These are phyloP conservation scores for Aquanectria penicillioides DNA, from an alignment of 2,329 filamentous ascomycete species.

Conservation along the genomic window DNA sequence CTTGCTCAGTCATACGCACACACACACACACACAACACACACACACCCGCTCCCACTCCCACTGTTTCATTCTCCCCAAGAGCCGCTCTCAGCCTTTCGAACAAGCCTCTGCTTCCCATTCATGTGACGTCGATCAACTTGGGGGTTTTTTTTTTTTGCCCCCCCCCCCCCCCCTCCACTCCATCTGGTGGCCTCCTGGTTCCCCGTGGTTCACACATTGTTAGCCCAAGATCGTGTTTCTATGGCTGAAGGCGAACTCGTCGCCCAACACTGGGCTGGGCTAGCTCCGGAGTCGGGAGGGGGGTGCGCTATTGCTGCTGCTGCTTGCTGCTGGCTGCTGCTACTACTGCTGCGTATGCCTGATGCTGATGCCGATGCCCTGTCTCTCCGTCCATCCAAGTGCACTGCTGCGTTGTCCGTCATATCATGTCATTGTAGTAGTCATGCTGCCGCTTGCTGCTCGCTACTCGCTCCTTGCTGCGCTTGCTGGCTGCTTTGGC, in stretches of 20 bases:
- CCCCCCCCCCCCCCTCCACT: not conserved
- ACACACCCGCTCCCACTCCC: not conserved
- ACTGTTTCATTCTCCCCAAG: not conserved
- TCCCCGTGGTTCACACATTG: too few species aligned
- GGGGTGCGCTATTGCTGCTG: too few species aligned
- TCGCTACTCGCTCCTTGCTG: not conserved
- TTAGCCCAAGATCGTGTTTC: too few species aligned
- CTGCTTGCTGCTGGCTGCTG: not conserved
- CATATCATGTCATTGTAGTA: constrained; percentile 10
- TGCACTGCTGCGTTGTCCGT: constrained; percentile 15
- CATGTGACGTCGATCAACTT: constrained; percentile 13
- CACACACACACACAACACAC: not conserved
- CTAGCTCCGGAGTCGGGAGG: too few species aligned
- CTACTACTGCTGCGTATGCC: too few species aligned
- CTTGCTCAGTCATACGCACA: not conserved
- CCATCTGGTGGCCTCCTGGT: too few species aligned
- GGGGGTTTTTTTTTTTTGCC: constrained; percentile 1
- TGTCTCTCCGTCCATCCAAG: not conserved
- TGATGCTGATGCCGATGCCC: too few species aligned
- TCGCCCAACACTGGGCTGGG: not conserved
- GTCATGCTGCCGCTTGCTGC: not conserved
- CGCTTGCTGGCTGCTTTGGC: not conserved
- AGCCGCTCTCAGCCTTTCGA: constrained; percentile 22
- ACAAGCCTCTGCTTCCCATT: not conserved
- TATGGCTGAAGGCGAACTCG: too few species aligned